Conservation (phyloP, 805 yeast species). For the Suhomyces emberorum region DNA sequence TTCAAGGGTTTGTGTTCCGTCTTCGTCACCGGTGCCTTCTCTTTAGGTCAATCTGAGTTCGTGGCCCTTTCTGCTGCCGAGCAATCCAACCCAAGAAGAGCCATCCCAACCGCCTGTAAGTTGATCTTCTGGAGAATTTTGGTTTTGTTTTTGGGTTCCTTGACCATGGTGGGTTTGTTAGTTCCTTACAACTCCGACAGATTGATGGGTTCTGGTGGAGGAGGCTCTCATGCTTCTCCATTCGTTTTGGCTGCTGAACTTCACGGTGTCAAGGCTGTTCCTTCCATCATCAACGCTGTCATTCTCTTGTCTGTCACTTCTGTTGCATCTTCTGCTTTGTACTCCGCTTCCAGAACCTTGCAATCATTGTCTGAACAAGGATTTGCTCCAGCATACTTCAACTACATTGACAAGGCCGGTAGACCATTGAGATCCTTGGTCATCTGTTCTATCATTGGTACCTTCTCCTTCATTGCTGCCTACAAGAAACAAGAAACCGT, state of each 20-base stretch:
- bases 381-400: conserved; percentile 37
- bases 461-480: conserved; percentile 41
- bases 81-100: conserved; percentile 35
- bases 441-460: conserved; percentile 32
- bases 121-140: conserved; percentile 38
- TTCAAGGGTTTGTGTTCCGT: conserved; percentile 41
- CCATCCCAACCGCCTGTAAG: conserved; percentile 40
- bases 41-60: conserved; percentile 41
- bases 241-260: conserved; percentile 40
- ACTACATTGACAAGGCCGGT: conserved; percentile 40
- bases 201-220: conserved; percentile 25
- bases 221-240: conserved; percentile 38
- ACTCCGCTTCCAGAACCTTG: conserved; percentile 41
- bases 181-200: conserved; percentile 24
- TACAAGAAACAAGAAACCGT: conserved; percentile 37
- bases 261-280: conserved; percentile 37
- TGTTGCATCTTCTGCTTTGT: conserved; percentile 41
- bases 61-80: conserved; percentile 39
- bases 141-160: conserved; percentile 38
- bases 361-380: conserved; percentile 43
- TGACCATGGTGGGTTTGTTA: conserved; percentile 30
- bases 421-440: conserved; percentile 40
- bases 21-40: conserved; percentile 40
- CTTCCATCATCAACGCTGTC: conserved; percentile 41
- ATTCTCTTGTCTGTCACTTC: conserved; percentile 41